Percentiles rank a stretch among this genome's conserved stretches.
Evolutionary conservation across 176 grass and related monocot species (phyloP).

Genomic region (Aechmea fasciata): DNA sequence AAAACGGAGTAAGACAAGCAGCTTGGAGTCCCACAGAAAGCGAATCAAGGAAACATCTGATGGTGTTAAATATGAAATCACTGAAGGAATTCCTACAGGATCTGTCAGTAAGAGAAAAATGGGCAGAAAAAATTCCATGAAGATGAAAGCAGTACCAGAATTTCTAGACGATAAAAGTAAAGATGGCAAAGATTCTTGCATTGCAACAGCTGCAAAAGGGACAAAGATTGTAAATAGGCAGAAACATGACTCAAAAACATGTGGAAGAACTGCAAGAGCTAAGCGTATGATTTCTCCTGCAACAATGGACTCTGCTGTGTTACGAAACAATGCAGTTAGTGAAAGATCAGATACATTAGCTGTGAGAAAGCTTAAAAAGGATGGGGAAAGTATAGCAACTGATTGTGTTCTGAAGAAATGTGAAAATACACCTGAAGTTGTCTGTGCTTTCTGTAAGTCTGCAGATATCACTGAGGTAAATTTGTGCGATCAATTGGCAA

Average conservation of each 20-base stretch:
- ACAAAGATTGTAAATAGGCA: neutral
- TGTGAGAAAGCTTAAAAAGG: conserved; percentile 12
- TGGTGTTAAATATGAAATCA: conserved; percentile 4
- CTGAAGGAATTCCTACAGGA: neutral
- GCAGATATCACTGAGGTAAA: conserved; percentile 57
- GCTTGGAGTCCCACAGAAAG: conserved; percentile 23
- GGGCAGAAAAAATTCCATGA: neutral
- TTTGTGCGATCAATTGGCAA: neutral
- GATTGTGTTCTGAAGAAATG: conserved; percentile 48
- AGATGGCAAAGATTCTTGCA: neutral
- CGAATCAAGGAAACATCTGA: conserved; percentile 11
- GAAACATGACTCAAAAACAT: neutral
- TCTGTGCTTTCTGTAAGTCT: conserved; percentile 81
- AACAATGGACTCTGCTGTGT: neutral
- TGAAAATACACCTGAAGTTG: conserved; percentile 31
- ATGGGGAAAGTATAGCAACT: conserved; percentile 3
- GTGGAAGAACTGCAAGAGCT: neutral
- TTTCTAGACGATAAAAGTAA: neutral
- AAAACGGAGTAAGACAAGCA: conserved; percentile 11
- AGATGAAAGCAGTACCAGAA: neutral
- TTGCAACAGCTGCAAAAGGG: neutral
- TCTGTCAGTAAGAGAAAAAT: neutral
- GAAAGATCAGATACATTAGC: conserved; percentile 12
- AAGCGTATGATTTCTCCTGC: neutral
- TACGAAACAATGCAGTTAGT: neutral